These are phyloP conservation scores for Cercospora beticola DNA, from an alignment of 2,329 filamentous ascomycete genomes.

Conservation along the genomic window DNA sequence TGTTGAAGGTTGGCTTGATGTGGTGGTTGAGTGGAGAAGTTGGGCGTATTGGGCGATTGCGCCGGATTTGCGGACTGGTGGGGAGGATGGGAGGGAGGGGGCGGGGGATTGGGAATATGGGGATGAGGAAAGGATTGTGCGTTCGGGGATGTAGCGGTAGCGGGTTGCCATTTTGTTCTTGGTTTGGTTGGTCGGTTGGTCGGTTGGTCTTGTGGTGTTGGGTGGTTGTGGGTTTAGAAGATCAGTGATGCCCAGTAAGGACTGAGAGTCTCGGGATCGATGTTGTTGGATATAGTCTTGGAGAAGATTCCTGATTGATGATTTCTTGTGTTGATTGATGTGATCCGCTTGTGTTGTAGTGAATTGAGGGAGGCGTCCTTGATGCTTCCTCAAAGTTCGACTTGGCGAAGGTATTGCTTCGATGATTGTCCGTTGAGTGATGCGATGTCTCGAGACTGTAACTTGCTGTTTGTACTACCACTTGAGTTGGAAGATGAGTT, in stretches of 20 bases:
- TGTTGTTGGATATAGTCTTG: background rate
- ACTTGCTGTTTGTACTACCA: background rate
- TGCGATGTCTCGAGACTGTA: background rate
- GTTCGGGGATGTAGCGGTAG: slow-evolving; percentile 14
- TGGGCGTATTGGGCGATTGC: slow-evolving; percentile 8
- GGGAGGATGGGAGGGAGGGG: background rate
- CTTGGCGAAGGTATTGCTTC: background rate
- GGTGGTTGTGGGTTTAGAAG: background rate
- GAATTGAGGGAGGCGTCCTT: background rate
- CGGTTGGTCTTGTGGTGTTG: background rate
- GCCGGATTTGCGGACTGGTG: background rate
- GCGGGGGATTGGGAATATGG: background rate
- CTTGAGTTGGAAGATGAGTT: background rate
- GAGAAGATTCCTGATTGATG: background rate
- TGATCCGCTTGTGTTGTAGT: background rate
- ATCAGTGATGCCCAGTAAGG: background rate
- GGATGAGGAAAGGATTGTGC: background rate
- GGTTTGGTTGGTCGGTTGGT: background rate
- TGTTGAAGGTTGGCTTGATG: background rate
- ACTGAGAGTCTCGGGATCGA: background rate
- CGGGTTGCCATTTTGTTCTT: slow-evolving; percentile 10
- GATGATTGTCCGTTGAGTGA: background rate
- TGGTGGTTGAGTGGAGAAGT: background rate
- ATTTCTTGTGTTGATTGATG: background rate
- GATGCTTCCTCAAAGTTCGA: background rate